Percentiles rank a stretch among this genome's conserved stretches.
Evolutionary conservation across 352 stramenopile genomes (phyloP).

Genomic region (Globisporangium canariense): DNA sequence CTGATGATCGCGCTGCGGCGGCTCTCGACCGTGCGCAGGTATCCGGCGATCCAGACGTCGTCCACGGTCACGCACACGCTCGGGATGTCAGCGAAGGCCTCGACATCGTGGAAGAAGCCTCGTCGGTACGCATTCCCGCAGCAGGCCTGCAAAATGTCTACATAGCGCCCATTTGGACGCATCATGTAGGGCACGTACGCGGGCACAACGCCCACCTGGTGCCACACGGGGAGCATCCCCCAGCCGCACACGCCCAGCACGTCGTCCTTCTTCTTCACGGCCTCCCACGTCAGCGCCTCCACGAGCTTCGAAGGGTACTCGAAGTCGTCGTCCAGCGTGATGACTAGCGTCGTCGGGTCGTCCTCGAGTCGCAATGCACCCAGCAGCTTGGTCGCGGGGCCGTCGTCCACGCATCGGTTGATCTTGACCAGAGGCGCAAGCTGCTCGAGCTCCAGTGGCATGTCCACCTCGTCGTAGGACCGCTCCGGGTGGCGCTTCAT

Average conservation of each 20-base stretch:
- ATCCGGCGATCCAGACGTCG: slow-evolving; percentile 81
- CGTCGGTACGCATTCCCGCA: slow-evolving; percentile 72
- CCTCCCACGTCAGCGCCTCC: slow-evolving; percentile 68
- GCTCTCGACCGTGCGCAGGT: slow-evolving; percentile 64
- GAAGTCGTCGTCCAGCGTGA: slow-evolving; percentile 84
- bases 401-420: slow-evolving; percentile 78
- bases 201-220: slow-evolving; percentile 69
- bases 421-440: slow-evolving; percentile 53
- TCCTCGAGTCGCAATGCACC: slow-evolving; percentile 57
- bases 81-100: slow-evolving; percentile 65
- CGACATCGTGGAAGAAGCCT: slow-evolving; percentile 70
- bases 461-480: slow-evolving; percentile 68
- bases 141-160: slow-evolving; percentile 74
- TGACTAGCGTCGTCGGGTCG: slow-evolving; percentile 63
- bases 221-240: slow-evolving; percentile 74
- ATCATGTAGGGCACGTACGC: slow-evolving; percentile 85
- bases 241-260: slow-evolving; percentile 73
- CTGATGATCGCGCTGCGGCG: slow-evolving; percentile 62
- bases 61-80: slow-evolving; percentile 74
- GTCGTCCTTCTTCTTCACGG: slow-evolving; percentile 48
- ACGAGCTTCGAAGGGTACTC: slow-evolving; percentile 64
- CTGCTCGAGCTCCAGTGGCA: slow-evolving; percentile 41
- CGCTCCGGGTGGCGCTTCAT: slow-evolving; percentile 78
- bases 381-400: slow-evolving; percentile 75
- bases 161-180: slow-evolving; percentile 61